Evolutionary conservation across 768 basidiomycete genomes (phyloP).

Genomic region (Gelatoporia subvermispora): DNA sequence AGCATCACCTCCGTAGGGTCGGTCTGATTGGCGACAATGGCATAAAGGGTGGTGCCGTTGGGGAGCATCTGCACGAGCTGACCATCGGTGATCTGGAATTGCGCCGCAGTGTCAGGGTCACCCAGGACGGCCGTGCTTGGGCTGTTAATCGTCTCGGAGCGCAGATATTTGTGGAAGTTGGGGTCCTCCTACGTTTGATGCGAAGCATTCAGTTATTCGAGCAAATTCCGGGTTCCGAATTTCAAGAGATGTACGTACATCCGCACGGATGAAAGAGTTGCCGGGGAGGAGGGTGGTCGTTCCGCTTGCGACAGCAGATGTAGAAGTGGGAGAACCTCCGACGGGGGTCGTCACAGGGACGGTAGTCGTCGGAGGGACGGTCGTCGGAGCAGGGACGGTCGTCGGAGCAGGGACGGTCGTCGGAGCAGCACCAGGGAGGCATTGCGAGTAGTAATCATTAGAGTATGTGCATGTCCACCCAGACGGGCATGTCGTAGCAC

Average conservation of each 20-base stretch:
- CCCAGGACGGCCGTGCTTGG: conserved; percentile 48
- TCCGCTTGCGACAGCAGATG: conserved; percentile 19
- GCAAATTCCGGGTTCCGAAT: too few species aligned
- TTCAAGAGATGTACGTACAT: conserved; percentile 30
- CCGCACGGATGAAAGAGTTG: conserved; percentile 54
- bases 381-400: conserved; percentile 4
- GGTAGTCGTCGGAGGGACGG: too few species aligned
- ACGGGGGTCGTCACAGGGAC: conserved; percentile 10
- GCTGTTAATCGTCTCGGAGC: conserved; percentile 39
- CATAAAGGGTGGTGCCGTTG: conserved; percentile 41
- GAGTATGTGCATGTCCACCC: conserved; percentile 42
- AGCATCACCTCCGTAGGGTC: conserved; percentile 45
- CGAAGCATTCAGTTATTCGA: background rate
- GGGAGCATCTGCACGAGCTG: conserved; percentile 49
- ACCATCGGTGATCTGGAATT: conserved; percentile 51
- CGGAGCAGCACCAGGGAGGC: conserved; percentile 40
- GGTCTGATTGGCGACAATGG: conserved; percentile 41
- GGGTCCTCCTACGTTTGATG: conserved; percentile 38
- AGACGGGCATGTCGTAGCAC: conserved; percentile 43
- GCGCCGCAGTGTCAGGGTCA: conserved; percentile 44
- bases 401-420: conserved; percentile 14
- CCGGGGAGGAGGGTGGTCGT: conserved; percentile 42
- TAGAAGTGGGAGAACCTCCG: conserved; percentile 17
- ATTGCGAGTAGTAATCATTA: conserved; percentile 50
- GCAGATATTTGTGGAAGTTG: conserved; percentile 60